Evolutionary conservation across 495 filamentous ascomycete species (phyloP), one percentile per base, ranked within the genome.

Genomic region (Aspergillus cristatus): DNA sequence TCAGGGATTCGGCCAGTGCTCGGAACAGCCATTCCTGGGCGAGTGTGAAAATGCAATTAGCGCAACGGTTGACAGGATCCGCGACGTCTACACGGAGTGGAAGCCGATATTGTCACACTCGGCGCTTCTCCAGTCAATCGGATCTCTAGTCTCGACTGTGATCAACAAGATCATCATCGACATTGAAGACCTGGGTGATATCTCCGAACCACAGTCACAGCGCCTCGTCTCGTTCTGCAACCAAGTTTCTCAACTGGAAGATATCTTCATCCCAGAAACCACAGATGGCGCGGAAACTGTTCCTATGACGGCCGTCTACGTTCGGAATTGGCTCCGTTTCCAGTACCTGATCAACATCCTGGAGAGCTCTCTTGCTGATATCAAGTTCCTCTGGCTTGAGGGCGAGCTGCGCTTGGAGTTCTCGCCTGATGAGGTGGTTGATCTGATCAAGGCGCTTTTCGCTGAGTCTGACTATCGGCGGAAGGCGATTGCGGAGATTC

Each of bases 291-390:
- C 48, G n/a, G 63, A 63, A 28, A 48, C 51, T 12, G 44, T 84
- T 3, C 80, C 81, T 7, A 66, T 84, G 26, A 87, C 86, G 15
- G 75, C 79, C 8, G 70, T 94, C 20, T 96, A 94, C 50, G 81
- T 84, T 18, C 63, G 72, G 0, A 78, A 73, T 43, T 99, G 91
- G 93, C 67, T 94, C 38, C 81, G 85, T 38, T 86, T 99, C 50
- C 82, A 91, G 50, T 95, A 86, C 51, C 62, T 99, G 14, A 70
- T 78, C 35, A 85, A 94, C 53, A 85, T 99, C 35, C 60, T 99
- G 35, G 87, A 97, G 58, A 88, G 84, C 48, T 86, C 83, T 37
- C 65, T 97, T 30, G 81, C 76, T 36, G 90, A 99, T 46, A 90
- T 99, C 45, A 78, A 78, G 52, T 94, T 75, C 51, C 58, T 95